These are phyloP conservation scores for Amanita fuliginea DNA, from an alignment of 768 basidiomycete genomes.

Conservation along the genomic window DNA sequence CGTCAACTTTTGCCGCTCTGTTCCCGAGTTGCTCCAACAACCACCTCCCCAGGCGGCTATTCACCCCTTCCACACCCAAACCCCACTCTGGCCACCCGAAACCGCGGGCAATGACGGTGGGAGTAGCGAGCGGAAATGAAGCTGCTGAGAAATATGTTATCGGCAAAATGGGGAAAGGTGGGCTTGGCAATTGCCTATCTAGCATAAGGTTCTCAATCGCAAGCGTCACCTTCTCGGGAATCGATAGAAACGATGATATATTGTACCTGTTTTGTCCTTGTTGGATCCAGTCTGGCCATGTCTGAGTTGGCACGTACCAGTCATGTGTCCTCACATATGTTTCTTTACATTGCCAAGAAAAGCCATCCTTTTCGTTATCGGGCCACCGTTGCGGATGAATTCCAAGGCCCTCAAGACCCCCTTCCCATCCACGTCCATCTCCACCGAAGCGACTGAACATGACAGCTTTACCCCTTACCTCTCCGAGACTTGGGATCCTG, in stretches of 20 bases:
- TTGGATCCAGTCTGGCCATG: background rate
- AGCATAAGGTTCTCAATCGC: slow-evolving; percentile 42
- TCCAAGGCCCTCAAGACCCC: slow-evolving; percentile 59
- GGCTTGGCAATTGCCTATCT: slow-evolving; percentile 13
- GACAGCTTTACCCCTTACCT: slow-evolving; percentile 78
- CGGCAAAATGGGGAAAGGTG: slow-evolving; percentile 36
- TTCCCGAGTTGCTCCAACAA: slow-evolving; percentile 41
- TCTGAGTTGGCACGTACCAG: slow-evolving; percentile 39
- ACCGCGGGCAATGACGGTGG: slow-evolving; percentile 67
- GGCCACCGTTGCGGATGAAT: slow-evolving; percentile 88
- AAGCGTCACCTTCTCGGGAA: slow-evolving; percentile 69
- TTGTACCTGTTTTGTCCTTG: slow-evolving; percentile 47
- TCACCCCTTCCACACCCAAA: slow-evolving; percentile 81
- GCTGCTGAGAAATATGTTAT: slow-evolving; percentile 79
- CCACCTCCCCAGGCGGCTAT: slow-evolving; percentile 65
- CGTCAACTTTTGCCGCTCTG: background rate
- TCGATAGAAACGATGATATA: slow-evolving; percentile 68
- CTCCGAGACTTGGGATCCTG: slow-evolving; percentile 67
- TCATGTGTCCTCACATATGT: slow-evolving; percentile 72
- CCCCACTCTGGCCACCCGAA: slow-evolving; percentile 73
- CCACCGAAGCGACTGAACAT: slow-evolving; percentile 82
- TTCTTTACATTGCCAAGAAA: slow-evolving; percentile 67
- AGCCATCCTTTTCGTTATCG: slow-evolving; percentile 60
- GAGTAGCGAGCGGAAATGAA: slow-evolving; percentile 71
- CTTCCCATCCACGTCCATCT: slow-evolving; percentile 58